Base-by-base conservation (phyloP, 257 asterid genomes). In the Salvia splendens region DNA sequence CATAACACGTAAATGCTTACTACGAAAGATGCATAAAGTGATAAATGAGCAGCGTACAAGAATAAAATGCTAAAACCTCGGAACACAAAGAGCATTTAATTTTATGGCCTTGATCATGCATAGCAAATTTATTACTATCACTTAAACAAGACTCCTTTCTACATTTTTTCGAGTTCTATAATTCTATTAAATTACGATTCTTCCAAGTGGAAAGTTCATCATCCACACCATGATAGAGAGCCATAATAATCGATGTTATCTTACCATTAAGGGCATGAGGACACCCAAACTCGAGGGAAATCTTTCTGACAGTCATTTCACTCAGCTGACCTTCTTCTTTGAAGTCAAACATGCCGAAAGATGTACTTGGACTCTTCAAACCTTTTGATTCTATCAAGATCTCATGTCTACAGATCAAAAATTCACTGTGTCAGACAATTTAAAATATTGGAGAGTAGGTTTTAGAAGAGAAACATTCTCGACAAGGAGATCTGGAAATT, bases 291-390 rank as follows among this genome's bases (percentile, higher is more conserved):
- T 73, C 67, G 46, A 69, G 43, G 41, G 69, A 7, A 15, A 65
- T 40, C 59, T 45, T 75, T 41, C 50, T 49, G 3, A 42, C 74
- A 2, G 65, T 15, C 70, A 65, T 59, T 50, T 63, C 73, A 12
- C 56, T 16, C 64, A 17, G 73, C 64, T 66, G 74, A 10, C 70
- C 81, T 62, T 81, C 81, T 43, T 57, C 74, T 64, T 60, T 70
- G 71, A 81, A 78, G 52, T 81, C 83, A 62, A 81, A 78, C 57
- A 69, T 75, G 20, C 75, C 81, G 6, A 81, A 30, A 50, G 78
- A 61, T 56, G 78, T 74, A 49, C 43, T 45, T 45, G 69, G 64
- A 65, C 58, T 58, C 61, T 77, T 73, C 82, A 70, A 73, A 35
- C 65, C 71, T 60, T 52, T 20, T 36, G 71, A 54, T 47, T 72